phyloP scores from a whole-genome alignment of 352 stramenopile genomes.

The Globisporangium okanoganense region DNA sequence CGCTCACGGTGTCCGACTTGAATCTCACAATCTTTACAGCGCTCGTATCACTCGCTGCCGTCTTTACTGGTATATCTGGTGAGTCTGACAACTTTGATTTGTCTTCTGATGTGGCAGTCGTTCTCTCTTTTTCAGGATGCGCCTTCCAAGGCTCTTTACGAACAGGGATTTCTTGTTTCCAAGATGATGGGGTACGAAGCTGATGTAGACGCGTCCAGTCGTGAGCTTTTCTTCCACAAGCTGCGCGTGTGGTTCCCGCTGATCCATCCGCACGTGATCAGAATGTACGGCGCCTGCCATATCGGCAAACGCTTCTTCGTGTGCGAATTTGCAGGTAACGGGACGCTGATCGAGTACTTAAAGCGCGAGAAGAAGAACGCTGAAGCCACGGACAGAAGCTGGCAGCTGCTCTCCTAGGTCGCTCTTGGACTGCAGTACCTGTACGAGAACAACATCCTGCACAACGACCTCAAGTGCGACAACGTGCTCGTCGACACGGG shows the following conservation, averaged over 20 bases:
- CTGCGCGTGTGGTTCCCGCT: conserved; percentile 11
- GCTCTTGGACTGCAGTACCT: conserved; percentile 33
- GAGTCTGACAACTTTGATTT: too few relatives aligned
- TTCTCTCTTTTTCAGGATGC: too few relatives aligned
- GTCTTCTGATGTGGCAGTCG: too few relatives aligned
- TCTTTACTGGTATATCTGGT: too few relatives aligned
- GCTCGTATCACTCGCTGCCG: too few relatives aligned
- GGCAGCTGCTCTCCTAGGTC: conserved; percentile 1
- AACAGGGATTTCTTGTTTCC: too few relatives aligned
- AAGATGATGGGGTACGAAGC: neutral
- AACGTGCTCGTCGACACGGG: conserved; percentile 2
- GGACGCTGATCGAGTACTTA: neutral
- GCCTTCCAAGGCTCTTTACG: too few relatives aligned
- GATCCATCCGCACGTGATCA: conserved; percentile 5
- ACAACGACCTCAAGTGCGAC: conserved; percentile 13
- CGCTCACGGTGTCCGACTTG: too few relatives aligned
- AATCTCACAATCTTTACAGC: too few relatives aligned
- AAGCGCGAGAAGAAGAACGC: neutral
- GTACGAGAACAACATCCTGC: conserved; percentile 2
- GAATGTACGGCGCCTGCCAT: neutral
- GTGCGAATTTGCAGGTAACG: neutral
- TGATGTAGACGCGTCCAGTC: neutral
- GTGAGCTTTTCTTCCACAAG: conserved; percentile 6
- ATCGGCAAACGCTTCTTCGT: neutral
- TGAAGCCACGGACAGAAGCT: neutral